Evolutionary conservation across 345 rosid species (phyloP).

Genomic region (Sisymbrium altissimum): DNA sequence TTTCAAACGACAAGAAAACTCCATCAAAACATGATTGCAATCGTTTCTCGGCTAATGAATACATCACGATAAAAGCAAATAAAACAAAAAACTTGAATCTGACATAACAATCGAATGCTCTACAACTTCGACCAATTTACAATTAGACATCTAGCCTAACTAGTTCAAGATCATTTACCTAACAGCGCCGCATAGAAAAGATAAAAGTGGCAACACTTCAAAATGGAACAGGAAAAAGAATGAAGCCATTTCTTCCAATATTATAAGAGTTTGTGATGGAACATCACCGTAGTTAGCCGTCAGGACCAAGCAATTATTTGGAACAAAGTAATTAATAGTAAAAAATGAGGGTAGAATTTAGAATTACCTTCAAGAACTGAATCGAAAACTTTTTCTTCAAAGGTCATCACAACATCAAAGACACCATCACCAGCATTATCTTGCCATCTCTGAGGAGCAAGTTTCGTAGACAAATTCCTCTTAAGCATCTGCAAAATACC

Average conservation of each 20-base stretch:
- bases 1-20: neutral
- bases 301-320: neutral
- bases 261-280: neutral
- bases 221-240: too few relatives aligned
- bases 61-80: neutral
- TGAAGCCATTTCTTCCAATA: too few relatives aligned
- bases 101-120: neutral
- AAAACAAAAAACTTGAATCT: neutral
- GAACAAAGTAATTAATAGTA: neutral
- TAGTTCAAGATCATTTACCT: too few relatives aligned
- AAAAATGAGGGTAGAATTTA: neutral
- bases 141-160: neutral
- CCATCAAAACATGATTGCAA: conserved; percentile 6
- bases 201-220: too few relatives aligned
- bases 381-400: conserved; percentile 95
- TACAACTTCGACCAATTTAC: neutral
- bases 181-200: too few relatives aligned
- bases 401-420: conserved; percentile 72
- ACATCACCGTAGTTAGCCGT: neutral
- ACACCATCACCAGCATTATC: conserved; percentile 85
- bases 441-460: conserved; percentile 97
- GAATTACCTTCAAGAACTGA: conserved; percentile 73
- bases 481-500: conserved; percentile 96
- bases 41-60: neutral
- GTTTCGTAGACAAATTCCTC: conserved; percentile 68